Percentiles rank a stretch among this genome's conserved stretches.
Evolutionary conservation across 257 asterid genomes (phyloP).

Genomic region (Lithospermum erythrorhizon): DNA sequence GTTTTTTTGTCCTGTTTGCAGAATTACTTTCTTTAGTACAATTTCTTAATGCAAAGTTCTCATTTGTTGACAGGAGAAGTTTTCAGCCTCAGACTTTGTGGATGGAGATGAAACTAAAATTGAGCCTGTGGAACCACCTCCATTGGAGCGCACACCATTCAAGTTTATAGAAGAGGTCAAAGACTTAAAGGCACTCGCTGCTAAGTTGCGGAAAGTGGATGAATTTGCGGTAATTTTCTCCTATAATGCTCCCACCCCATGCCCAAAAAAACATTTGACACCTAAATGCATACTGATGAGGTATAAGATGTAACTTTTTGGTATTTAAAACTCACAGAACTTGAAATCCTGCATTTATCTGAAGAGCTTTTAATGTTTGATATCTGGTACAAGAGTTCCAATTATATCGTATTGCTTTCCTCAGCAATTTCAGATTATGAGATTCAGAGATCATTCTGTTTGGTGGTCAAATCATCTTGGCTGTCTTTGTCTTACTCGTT

Average conservation of each 20-base stretch:
- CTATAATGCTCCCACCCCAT: too few species aligned
- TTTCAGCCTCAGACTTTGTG: slow-evolving; percentile 55
- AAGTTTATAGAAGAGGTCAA: slow-evolving; percentile 70
- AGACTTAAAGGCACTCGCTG: slow-evolving; percentile 75
- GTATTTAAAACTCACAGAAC: too few species aligned
- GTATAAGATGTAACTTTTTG: too few species aligned
- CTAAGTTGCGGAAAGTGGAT: slow-evolving; percentile 51
- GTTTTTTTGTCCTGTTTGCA: neutral
- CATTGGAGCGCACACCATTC: slow-evolving; percentile 68
- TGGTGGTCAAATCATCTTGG: neutral
- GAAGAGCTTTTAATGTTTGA: too few species aligned
- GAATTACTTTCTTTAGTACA: neutral
- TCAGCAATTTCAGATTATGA: neutral
- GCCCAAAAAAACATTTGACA: too few species aligned
- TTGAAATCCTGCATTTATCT: too few species aligned
- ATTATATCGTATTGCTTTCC: too few species aligned
- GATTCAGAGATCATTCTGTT: neutral
- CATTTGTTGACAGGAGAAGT: slow-evolving; percentile 48
- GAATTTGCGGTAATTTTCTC: slow-evolving; percentile 77
- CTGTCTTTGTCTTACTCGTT: neutral
- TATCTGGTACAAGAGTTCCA: too few species aligned
- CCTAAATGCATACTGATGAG: too few species aligned
- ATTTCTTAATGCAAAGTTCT: slow-evolving; percentile 1
- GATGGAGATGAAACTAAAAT: slow-evolving; percentile 29
- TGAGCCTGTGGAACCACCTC: slow-evolving; percentile 60